Conservation (phyloP, 768 basidiomycete genomes). For the Pleurotus giganteus region DNA sequence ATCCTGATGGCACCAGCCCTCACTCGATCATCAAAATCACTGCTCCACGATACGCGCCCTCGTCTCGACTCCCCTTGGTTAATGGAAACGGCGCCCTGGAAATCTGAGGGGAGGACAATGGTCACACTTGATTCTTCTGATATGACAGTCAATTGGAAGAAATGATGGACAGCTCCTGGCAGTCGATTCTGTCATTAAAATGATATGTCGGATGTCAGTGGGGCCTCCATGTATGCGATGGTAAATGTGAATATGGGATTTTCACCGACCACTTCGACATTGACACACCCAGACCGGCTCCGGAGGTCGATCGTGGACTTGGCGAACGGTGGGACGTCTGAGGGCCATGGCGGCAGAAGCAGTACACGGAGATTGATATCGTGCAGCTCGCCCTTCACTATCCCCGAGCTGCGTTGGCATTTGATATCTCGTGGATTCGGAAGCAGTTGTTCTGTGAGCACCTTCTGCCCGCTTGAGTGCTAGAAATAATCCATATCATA, state of each 20-base stretch:
- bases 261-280: constrained; percentile 15
- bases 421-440: constrained; percentile 12
- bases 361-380: constrained; percentile 14
- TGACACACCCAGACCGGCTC: constrained; percentile 14
- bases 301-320: constrained; percentile 15
- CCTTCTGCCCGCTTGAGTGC: constrained; percentile 6
- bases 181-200: constrained; percentile 12
- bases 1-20: constrained; percentile 11
- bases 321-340: constrained; percentile 9
- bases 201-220: not conserved
- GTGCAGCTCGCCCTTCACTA: constrained; percentile 6
- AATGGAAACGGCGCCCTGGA: constrained; percentile 12
- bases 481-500: constrained; percentile 1
- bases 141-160: constrained; percentile 13
- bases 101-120: constrained; percentile 11
- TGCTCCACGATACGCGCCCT: constrained; percentile 11
- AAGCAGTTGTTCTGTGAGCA: constrained; percentile 13
- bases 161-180: constrained; percentile 12
- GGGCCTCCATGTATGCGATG: not conserved
- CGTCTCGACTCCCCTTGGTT: constrained; percentile 9
- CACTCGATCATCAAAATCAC: constrained; percentile 10
- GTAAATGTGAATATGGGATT: not conserved
- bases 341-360: constrained; percentile 12
- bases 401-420: constrained; percentile 4
- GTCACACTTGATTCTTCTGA: constrained; percentile 12